Evolutionary conservation across 2,329 filamentous ascomycete genomes (phyloP).

Genomic region (Sphaerulina musiva): DNA sequence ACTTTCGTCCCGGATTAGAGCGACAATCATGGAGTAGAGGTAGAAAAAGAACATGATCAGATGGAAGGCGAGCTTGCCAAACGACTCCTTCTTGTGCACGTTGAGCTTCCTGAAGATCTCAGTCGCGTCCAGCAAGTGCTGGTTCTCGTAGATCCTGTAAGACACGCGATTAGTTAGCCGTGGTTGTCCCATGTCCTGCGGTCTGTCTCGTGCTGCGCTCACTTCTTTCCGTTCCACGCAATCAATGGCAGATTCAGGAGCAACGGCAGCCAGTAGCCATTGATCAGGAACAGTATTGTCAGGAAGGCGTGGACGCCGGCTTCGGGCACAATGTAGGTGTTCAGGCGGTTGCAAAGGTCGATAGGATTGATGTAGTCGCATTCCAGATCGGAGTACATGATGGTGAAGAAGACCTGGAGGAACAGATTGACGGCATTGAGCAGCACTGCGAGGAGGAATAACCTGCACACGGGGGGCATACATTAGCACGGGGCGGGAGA

Average conservation of each 20-base stretch:
- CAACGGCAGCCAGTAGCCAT: constrained; percentile 95
- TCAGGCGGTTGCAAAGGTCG: constrained; percentile 99
- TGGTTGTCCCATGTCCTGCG: neutral
- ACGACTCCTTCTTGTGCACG: constrained; percentile 99
- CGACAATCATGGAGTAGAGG: constrained; percentile 61
- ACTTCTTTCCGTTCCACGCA: constrained; percentile 97
- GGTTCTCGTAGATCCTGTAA: constrained; percentile 86
- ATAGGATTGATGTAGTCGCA: constrained; percentile 99
- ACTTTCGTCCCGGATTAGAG: constrained; percentile 84
- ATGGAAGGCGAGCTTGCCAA: constrained; percentile 98
- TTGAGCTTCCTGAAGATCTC: constrained; percentile 99
- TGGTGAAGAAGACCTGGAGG: constrained; percentile 99
- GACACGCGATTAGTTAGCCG: constrained; percentile 30
- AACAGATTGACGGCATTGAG: constrained; percentile 99
- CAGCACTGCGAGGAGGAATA: constrained; percentile 94
- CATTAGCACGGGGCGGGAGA: neutral
- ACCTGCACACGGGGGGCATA: constrained; percentile 44
- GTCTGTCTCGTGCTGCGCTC: constrained; percentile 38
- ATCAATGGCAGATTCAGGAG: constrained; percentile 87
- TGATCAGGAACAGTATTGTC: constrained; percentile 93
- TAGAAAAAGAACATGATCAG: constrained; percentile 99
- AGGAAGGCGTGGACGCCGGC: constrained; percentile 94
- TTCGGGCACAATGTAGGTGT: constrained; percentile 99
- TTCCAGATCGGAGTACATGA: constrained; percentile 99
- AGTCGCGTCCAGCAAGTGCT: constrained; percentile 91